Evolutionary conservation across 2,329 filamentous ascomycete species (phyloP).

Genomic region (Sarocladiaceae sp.): DNA sequence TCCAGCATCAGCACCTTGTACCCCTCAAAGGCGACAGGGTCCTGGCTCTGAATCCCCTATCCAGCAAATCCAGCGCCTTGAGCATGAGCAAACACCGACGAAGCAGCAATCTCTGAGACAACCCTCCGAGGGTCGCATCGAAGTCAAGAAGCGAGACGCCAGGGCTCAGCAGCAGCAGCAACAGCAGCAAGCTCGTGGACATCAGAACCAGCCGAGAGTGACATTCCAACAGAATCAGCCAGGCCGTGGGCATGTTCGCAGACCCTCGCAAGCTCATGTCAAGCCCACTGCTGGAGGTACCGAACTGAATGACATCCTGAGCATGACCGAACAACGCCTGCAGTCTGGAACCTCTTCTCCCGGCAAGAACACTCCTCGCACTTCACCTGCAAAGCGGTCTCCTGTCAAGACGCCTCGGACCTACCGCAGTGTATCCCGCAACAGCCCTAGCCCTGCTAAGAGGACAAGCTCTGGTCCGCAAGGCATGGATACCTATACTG

Average conservation of each 20-base stretch:
- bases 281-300: conserved; percentile 28
- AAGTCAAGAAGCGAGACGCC: conserved; percentile 4
- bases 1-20: conserved; percentile 6
- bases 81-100: neutral
- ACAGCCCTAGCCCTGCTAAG: conserved; percentile 23
- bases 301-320: conserved; percentile 44
- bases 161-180: neutral
- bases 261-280: conserved; percentile 15
- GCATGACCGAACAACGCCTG: conserved; percentile 46
- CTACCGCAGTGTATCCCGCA: conserved; percentile 9
- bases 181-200: no score
- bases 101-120: neutral
- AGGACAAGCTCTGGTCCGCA: conserved; percentile 12
- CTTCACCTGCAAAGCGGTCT: conserved; percentile 14
- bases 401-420: conserved; percentile 23
- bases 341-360: conserved; percentile 27
- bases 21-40: neutral
- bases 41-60: neutral
- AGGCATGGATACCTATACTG: conserved; percentile 14
- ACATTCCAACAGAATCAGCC: no score
- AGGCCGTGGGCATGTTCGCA: conserved; percentile 9
- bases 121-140: neutral
- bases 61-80: neutral
- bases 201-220: no score
- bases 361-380: neutral